Base-by-base conservation (phyloP, 257 asterid species). In the Nyctanthes arbortristis region DNA sequence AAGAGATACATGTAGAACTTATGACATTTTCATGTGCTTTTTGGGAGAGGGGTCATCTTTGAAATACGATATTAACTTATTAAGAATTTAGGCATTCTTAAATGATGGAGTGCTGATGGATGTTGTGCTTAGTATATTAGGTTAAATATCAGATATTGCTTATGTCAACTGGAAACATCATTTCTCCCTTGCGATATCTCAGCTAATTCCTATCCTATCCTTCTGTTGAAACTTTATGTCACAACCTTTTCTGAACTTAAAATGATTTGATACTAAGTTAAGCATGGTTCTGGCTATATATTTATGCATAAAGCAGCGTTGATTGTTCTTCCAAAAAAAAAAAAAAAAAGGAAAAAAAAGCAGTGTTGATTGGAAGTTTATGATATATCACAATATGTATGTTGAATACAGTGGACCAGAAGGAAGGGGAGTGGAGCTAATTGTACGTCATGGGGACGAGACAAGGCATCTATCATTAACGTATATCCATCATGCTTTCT, bases 401-500 rank as follows among this genome's bases (percentile, higher is more conserved):
- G 66, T 58, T 77, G 73, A 67, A 77, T 81, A 76, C 87, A 94
- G 99, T 88, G 99, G 99, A 72, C 85, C 96, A 45, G 99, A 91
- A 82, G 99, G 96, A 83, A 94, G 92, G 78, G 75, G 71, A 67
- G 97, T 94, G 73, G 90, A 89, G 67, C 81, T 94, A 59, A 68
- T 81, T 65, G 79, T 91, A 68, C 90, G 73, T 33, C 93, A 69
- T 77, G 97, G 91, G 61, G 66, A 85, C 12, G 95, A 85, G 86
- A 87, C 79, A 49, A 86, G 83, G 83, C 80, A 81, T 82, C 80
- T 91, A 20, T 69, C 84, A 13, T 76, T 94, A 74, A 78, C 66
- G 99, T 94, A 84, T 47, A 97, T 75, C 64, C 57, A 60, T 61
- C 45, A 39, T 66, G 35, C 58, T 49, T 27, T 3, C 7, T 32